Evolutionary conservation across 331 rosid genomes (phyloP).

Genomic region (Pyrus hybrid): DNA sequence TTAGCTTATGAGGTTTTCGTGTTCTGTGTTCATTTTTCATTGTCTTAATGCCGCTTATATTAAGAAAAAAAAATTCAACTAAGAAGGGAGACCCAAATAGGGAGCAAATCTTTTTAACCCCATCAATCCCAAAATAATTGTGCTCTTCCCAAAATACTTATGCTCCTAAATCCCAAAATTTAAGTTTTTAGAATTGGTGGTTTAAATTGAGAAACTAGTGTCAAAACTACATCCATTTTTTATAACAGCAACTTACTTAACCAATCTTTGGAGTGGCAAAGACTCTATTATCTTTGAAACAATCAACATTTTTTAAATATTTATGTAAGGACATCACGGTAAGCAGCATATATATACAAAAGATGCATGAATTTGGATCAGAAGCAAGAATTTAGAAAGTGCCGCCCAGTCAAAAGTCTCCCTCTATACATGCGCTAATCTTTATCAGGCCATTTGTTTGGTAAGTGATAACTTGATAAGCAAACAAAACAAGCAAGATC

Average conservation of each 20-base stretch:
- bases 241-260: not conserved
- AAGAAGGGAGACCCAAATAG: too few species aligned
- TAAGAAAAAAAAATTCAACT: too few species aligned
- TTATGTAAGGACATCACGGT: not conserved
- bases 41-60: too few species aligned
- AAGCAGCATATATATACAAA: not conserved
- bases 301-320: not conserved
- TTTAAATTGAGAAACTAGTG: too few species aligned
- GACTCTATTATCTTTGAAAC: not conserved
- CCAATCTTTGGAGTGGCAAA: not conserved
- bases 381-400: not conserved
- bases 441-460: not conserved
- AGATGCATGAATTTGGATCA: not conserved
- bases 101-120: too few species aligned
- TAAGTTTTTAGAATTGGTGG: not conserved
- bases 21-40: too few species aligned
- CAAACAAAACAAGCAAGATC: not conserved
- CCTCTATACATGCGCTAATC: not conserved
- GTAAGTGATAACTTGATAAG: constrained; percentile 3
- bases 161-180: not conserved
- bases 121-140: too few species aligned
- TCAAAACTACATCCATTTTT: not conserved
- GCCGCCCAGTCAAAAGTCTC: not conserved
- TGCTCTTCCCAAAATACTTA: too few species aligned
- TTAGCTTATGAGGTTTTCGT: too few species aligned